Percentiles rank a stretch among this genome's conserved stretches.
Evolutionary conservation across 176 grass and related monocot species (phyloP).

Genomic region (Triticum dicoccoides): DNA sequence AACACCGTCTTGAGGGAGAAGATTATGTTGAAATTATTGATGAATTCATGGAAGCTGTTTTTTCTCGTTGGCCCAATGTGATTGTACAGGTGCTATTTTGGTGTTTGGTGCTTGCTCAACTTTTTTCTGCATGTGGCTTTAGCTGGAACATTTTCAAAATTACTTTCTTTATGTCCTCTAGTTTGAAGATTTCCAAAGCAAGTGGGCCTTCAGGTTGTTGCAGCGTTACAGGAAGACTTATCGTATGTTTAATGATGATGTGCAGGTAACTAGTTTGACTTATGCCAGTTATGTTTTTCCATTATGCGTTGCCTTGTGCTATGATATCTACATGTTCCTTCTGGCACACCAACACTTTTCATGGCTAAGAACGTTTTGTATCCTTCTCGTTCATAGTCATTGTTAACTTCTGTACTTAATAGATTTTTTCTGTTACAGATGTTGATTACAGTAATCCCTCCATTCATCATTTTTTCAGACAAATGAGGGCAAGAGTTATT

Average conservation of each 20-base stretch:
- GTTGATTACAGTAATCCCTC: not conserved
- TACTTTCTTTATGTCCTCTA: constrained; percentile 29
- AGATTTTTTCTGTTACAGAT: not conserved
- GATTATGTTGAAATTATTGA: constrained; percentile 93
- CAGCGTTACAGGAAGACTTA: constrained; percentile 88
- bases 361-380: not conserved
- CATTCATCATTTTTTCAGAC: not conserved
- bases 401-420: not conserved
- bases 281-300: constrained; percentile 10
- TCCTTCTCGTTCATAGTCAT: not conserved
- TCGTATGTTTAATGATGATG: constrained; percentile 99
- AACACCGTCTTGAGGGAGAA: constrained; percentile 94
- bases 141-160: constrained; percentile 2
- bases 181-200: constrained; percentile 99
- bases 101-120: not conserved
- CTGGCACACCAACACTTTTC: not conserved
- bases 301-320: constrained; percentile 3
- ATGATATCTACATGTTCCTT: not conserved
- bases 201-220: constrained; percentile 96
- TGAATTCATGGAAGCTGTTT: constrained; percentile 99
- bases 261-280: constrained; percentile 60
- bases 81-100: constrained; percentile 80
- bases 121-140: constrained; percentile 6
- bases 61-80: constrained; percentile 95
- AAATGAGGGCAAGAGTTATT: too few species aligned